Evolutionary conservation across 805 yeast genomes (phyloP).

Genomic region (Starmera dryadoides): DNA sequence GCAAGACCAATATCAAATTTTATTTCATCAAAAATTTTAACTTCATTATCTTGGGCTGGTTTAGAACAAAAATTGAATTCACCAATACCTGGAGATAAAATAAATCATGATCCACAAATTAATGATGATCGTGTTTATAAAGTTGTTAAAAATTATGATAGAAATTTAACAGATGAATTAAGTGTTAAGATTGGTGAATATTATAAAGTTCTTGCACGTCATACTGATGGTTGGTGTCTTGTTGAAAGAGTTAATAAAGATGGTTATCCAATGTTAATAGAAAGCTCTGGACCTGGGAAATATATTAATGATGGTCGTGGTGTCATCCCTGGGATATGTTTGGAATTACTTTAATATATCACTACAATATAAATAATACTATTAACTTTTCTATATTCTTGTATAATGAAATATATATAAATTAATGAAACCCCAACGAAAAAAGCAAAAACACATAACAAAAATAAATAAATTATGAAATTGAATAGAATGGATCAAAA

Average conservation of each 20-base stretch:
- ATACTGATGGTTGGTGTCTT: constrained; percentile 39
- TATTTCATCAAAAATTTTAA: not conserved
- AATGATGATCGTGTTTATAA: constrained; percentile 9
- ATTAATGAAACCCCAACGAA: too few species aligned
- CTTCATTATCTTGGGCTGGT: not conserved
- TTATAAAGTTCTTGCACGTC: constrained; percentile 28
- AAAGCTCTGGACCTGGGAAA: constrained; percentile 1
- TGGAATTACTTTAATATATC: constrained; percentile 5
- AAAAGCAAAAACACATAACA: too few species aligned
- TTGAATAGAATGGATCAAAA: too few species aligned
- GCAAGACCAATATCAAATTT: not conserved
- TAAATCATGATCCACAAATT: not conserved
- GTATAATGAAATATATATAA: too few species aligned
- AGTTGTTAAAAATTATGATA: constrained; percentile 20
- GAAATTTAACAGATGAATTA: constrained; percentile 31
- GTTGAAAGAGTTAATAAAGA: constrained; percentile 25
- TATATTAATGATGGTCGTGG: constrained; percentile 32
- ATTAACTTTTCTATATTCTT: too few species aligned
- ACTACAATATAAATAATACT: too few species aligned
- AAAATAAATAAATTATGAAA: too few species aligned
- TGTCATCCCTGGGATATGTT: constrained; percentile 32
- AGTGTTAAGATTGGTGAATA: constrained; percentile 23
- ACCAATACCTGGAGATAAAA: constrained; percentile 12
- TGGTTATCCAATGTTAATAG: constrained; percentile 13
- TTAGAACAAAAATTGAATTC: constrained; percentile 9